Conservation (phyloP, 441 rosid species). For the Brassica hybrid region DNA sequence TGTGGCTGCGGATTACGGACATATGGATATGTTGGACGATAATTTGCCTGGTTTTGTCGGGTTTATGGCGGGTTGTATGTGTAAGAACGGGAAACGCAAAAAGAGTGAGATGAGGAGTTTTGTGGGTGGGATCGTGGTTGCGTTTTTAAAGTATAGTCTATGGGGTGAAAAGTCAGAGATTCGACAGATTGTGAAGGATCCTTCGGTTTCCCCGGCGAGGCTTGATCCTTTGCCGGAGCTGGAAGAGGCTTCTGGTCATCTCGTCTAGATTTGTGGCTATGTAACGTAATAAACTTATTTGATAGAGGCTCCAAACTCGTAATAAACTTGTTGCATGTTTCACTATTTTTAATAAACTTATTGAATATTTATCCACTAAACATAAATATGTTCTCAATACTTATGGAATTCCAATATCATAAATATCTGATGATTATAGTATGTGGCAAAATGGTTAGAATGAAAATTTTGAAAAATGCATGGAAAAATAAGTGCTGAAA, state of each 20-base stretch:
- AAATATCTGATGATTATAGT: neutral
- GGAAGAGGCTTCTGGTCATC: slow-evolving; percentile 27
- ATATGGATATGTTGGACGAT: slow-evolving; percentile 61
- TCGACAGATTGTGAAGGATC: slow-evolving; percentile 35
- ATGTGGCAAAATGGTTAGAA: neutral
- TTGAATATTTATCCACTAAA: neutral
- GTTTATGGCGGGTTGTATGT: slow-evolving; percentile 23
- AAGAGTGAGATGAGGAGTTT: slow-evolving; percentile 51
- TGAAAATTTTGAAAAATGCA: neutral
- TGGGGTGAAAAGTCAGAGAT: slow-evolving; percentile 40
- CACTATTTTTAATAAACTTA: neutral
- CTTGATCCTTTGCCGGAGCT: slow-evolving; percentile 40
- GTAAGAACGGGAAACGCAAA: slow-evolving; percentile 45
- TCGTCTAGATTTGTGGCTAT: slow-evolving; percentile 24
- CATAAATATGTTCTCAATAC: neutral
- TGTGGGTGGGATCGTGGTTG: slow-evolving; percentile 54
- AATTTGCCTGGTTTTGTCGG: slow-evolving; percentile 29
- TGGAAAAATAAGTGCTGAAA: neutral
- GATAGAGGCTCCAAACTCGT: neutral
- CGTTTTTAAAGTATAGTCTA: slow-evolving; percentile 47
- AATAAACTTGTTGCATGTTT: neutral
- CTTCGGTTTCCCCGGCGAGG: slow-evolving; percentile 46
- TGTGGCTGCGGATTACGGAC: slow-evolving; percentile 52
- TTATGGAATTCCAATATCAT: neutral
- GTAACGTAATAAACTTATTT: too few species aligned